phyloP scores from a whole-genome alignment of 495 filamentous ascomycete genomes.

The Penicillium dipodomyicola region DNA sequence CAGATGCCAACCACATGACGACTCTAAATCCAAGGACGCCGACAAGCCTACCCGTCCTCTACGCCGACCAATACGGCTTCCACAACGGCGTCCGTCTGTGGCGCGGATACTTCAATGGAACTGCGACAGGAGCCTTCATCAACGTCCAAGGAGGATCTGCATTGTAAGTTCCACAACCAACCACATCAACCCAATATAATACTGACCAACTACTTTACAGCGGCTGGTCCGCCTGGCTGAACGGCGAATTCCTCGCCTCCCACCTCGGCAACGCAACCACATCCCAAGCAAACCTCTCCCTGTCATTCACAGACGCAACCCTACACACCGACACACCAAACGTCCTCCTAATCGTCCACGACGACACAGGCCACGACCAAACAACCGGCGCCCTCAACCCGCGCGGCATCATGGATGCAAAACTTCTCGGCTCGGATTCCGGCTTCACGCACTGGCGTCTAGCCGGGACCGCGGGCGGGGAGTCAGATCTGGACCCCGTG shows the following conservation, averaged over 20 bases:
- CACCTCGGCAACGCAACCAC: constrained; percentile 52
- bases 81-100: constrained; percentile 65
- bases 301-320: constrained; percentile 43
- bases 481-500: constrained; percentile 60
- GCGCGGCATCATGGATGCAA: constrained; percentile 63
- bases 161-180: constrained; percentile 36
- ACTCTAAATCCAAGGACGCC: constrained; percentile 61
- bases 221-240: constrained; percentile 55
- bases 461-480: constrained; percentile 70
- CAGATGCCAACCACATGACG: constrained; percentile 48
- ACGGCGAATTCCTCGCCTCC: constrained; percentile 53
- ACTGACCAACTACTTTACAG: constrained; percentile 22
- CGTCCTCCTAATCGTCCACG: constrained; percentile 67
- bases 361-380: constrained; percentile 68
- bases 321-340: constrained; percentile 51
- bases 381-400: constrained; percentile 64
- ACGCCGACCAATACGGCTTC: constrained; percentile 70
- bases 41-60: constrained; percentile 53
- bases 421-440: constrained; percentile 39
- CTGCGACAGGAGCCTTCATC: constrained; percentile 55
- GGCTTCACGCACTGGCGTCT: constrained; percentile 64
- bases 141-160: constrained; percentile 61
- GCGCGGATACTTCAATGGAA: constrained; percentile 62
- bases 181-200: background rate
- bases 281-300: constrained; percentile 30